Base-by-base conservation (phyloP, 768 basidiomycete species). In the Candolleomyces efflorescens region DNA sequence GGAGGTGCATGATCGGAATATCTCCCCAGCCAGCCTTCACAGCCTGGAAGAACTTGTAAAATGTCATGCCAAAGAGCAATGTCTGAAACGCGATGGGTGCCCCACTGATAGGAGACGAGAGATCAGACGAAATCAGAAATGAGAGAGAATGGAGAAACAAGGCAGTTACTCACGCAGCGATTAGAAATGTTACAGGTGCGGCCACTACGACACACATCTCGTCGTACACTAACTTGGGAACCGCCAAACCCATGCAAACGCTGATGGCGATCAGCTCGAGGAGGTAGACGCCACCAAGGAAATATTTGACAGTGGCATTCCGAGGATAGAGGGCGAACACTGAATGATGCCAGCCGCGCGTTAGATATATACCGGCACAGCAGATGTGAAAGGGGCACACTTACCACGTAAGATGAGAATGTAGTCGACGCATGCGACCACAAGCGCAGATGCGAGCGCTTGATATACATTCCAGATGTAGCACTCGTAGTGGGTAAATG, bases 391-490 rank as follows among this genome's bases (percentile, higher is more conserved):
- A 2, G 18, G 37, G 6, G 39, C 2, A 17, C 59, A 63, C 50
- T n/a, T 54, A 75, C 77, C 69, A 61, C 78, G 69, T 38, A 78
- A 61, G 49, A 78, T 74, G 15, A 79, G 67, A 37, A 79, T 68
- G 15, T 68, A 69, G 59, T 79, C 78, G 12, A 77, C 73, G 13
- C 61, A 61, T 1, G 61, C 59, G 15, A 74, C 64, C 22, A 76
- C 61, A 1, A 60, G 44, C 6, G 68, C 52, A 11, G 69, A 64
- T 13, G 71, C 71, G 13, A 69, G 67, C 13, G 70, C 75, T 65
- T 76, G 75, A 54, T 71, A 75, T 20, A 76, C 65, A 60, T 75
- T 69, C 76, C 75, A 78, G 54, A 76, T 72, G 63, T 69, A 78
- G 62, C 77, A 78, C 39, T 71, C 75, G 56, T 73, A 71, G 9